phyloP scores from a whole-genome alignment of 2,329 filamentous ascomycete species.

The Trichoderma semiorbis region DNA sequence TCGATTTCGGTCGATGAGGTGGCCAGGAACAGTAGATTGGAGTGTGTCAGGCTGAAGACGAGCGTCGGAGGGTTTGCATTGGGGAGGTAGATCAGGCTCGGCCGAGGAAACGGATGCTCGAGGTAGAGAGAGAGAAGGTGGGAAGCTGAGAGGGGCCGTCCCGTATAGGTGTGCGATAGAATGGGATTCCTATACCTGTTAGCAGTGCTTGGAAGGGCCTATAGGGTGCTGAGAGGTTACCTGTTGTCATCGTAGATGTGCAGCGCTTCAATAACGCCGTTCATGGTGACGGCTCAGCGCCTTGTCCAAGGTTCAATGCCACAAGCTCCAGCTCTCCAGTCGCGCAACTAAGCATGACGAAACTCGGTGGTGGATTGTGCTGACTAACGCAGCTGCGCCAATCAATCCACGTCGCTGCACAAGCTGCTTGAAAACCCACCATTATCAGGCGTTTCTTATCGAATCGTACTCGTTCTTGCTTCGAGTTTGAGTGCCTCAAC shows the following conservation, averaged over 20 bases:
- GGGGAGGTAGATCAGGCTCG: slow-evolving; percentile 81
- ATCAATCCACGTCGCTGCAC: neutral
- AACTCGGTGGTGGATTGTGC: slow-evolving; percentile 16
- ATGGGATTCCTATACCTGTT: slow-evolving; percentile 63
- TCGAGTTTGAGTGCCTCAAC: slow-evolving; percentile 9
- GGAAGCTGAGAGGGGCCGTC: slow-evolving; percentile 71
- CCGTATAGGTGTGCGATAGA: slow-evolving; percentile 84
- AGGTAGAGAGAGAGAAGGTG: slow-evolving; percentile 84
- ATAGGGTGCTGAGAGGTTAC: slow-evolving; percentile 45
- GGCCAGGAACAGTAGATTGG: slow-evolving; percentile 79
- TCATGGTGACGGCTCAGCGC: slow-evolving; percentile 56
- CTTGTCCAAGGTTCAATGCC: slow-evolving; percentile 19
- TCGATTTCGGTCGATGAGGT: slow-evolving; percentile 85
- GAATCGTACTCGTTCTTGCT: neutral
- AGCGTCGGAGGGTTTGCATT: slow-evolving; percentile 81
- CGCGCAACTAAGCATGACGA: slow-evolving; percentile 30
- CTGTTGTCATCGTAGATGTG: slow-evolving; percentile 97
- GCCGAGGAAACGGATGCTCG: slow-evolving; percentile 73
- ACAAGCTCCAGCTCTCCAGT: slow-evolving; percentile 8
- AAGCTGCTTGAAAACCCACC: slow-evolving; percentile 5
- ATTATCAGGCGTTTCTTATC: neutral
- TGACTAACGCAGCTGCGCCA: slow-evolving; percentile 10
- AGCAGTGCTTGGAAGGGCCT: neutral
- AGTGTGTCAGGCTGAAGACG: slow-evolving; percentile 83
- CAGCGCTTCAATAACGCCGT: slow-evolving; percentile 85